Evolutionary conservation across 2,329 filamentous ascomycete species (phyloP).

Genomic region (Talaromyces amestolkiae): DNA sequence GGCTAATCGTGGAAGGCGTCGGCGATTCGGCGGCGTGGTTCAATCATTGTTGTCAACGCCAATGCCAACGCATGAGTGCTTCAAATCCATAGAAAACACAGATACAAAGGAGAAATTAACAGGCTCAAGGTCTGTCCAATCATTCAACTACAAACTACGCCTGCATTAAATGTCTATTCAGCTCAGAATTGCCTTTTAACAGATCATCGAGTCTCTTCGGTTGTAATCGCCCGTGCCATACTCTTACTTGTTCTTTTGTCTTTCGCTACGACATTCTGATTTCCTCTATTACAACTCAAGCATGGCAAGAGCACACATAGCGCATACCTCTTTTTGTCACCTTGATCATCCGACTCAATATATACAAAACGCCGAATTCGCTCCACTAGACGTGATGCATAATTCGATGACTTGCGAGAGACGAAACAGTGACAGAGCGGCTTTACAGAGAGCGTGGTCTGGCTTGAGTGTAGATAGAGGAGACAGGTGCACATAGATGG

Average conservation of each 20-base stretch:
- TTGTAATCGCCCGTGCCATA: not conserved
- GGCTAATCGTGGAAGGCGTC: not conserved
- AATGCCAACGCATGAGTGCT: not conserved
- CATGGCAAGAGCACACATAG: not conserved
- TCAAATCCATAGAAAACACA: not conserved
- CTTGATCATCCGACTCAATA: not conserved
- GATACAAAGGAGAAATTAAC: not conserved
- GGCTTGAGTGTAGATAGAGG: slow-evolving; percentile 19
- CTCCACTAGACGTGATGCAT: slow-evolving; percentile 17
- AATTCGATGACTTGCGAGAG: not conserved
- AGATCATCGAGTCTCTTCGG: slow-evolving; percentile 22
- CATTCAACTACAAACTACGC: not conserved
- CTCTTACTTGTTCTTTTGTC: not conserved
- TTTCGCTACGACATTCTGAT: not conserved
- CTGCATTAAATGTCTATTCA: slow-evolving; percentile 17
- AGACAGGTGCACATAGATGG: not conserved
- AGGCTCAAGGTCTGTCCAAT: not conserved
- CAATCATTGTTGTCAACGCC: slow-evolving; percentile 1
- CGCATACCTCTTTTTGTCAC: not conserved
- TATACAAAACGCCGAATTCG: not conserved
- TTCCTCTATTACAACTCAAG: not conserved
- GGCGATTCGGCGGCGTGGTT: slow-evolving; percentile 5
- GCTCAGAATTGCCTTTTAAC: slow-evolving; percentile 39
- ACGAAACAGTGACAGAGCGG: not conserved
- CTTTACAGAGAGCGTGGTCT: not conserved